Evolutionary conservation across 2,329 filamentous ascomycete species (phyloP).

Genomic region (Rugonectria rugulosa): DNA sequence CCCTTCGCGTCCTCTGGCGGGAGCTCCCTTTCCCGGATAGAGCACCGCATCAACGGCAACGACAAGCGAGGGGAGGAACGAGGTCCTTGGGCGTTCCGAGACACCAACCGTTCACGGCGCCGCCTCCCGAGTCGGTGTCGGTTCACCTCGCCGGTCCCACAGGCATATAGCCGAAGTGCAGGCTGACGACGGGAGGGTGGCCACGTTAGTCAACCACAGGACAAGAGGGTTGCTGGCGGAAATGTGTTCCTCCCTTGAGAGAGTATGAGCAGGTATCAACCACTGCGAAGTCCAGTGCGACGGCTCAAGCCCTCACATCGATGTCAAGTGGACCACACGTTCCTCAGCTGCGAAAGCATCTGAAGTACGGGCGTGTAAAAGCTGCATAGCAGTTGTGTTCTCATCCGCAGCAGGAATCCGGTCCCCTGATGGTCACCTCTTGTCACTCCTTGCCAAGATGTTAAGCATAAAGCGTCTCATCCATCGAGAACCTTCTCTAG

Average conservation of each 20-base stretch:
- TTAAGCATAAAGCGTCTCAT: conserved; percentile 1
- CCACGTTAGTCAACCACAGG: conserved; percentile 1
- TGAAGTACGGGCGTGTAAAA: too few species aligned
- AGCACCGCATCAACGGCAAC: conserved; percentile 8
- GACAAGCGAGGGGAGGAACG: neutral
- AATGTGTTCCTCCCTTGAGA: too few species aligned
- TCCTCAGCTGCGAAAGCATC: neutral
- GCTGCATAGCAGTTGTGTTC: too few species aligned
- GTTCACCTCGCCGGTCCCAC: neutral
- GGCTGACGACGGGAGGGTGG: conserved; percentile 3
- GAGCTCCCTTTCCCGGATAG: neutral
- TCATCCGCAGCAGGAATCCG: too few species aligned
- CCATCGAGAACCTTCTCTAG: neutral
- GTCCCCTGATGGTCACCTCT: neutral
- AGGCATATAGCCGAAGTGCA: conserved; percentile 13
- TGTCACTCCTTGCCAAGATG: neutral
- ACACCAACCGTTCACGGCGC: conserved; percentile 9
- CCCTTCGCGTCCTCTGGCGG: neutral
- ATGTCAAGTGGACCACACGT: conserved; percentile 4
- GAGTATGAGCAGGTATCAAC: too few species aligned
- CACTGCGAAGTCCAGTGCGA: too few species aligned
- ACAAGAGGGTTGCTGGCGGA: too few species aligned
- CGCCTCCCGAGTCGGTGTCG: conserved; percentile 19
- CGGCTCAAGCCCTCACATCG: neutral
- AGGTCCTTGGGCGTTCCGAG: conserved; percentile 8